A percentile compares a stretch with the other conserved stretches of the same genome.
These are phyloP conservation scores for Hyaloscypha finlandica DNA, from an alignment of 495 filamentous ascomycete species.

Conservation along the genomic window DNA sequence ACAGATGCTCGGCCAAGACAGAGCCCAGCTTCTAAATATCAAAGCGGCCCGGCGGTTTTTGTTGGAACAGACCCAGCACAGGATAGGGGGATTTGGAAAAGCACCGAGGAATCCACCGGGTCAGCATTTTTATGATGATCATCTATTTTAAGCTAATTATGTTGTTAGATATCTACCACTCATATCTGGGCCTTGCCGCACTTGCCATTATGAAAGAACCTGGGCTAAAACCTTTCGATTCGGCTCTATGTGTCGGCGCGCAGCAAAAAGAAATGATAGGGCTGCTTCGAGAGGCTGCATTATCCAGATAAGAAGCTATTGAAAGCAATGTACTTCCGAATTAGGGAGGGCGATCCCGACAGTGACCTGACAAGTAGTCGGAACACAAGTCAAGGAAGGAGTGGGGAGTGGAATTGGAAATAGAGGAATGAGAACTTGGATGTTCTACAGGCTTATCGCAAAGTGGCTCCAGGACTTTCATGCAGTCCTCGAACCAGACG, in stretches of 20 bases:
- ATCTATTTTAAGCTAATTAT: slow-evolving; percentile 17
- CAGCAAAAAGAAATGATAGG: slow-evolving; percentile 48
- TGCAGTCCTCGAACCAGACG: neutral
- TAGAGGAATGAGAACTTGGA: neutral
- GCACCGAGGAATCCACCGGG: slow-evolving; percentile 70
- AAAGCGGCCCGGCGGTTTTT: slow-evolving; percentile 71
- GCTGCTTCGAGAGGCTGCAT: slow-evolving; percentile 18
- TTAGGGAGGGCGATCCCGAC: slow-evolving; percentile 25
- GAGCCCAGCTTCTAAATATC: slow-evolving; percentile 59
- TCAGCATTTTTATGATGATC: slow-evolving; percentile 26
- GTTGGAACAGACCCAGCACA: slow-evolving; percentile 85
- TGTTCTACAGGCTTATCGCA: neutral
- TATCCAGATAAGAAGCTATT: slow-evolving; percentile 18
- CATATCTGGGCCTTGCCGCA: slow-evolving; percentile 81
- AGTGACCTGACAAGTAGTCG: slow-evolving; percentile 10
- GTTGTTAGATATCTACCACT: slow-evolving; percentile 75
- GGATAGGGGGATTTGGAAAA: slow-evolving; percentile 90
- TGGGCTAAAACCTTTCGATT: slow-evolving; percentile 63
- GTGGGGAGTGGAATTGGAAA: too few species aligned
- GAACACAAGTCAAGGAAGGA: neutral
- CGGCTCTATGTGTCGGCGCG: slow-evolving; percentile 65
- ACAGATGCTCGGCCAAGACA: slow-evolving; percentile 61
- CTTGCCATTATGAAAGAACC: slow-evolving; percentile 68
- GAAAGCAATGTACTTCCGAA: slow-evolving; percentile 27
- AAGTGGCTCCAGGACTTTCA: neutral